Evolutionary conservation across 768 basidiomycete species (phyloP).

Genomic region (Hygrophoropsis aurantiaca): DNA sequence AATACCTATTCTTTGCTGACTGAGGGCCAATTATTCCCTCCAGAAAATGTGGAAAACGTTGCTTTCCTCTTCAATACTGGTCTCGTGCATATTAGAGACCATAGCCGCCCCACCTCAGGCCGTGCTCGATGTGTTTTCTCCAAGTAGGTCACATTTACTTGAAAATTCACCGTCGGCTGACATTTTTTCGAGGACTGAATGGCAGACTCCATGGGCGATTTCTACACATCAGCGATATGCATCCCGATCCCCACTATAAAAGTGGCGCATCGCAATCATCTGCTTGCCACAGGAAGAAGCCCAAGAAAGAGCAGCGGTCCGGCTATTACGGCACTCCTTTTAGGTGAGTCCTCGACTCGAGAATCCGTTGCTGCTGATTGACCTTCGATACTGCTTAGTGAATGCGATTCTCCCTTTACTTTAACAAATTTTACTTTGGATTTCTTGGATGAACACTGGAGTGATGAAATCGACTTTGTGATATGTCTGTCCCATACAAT

Average conservation of each 20-base stretch:
- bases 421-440: conserved; percentile 85
- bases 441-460: conserved; percentile 77
- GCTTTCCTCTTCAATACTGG: conserved; percentile 24
- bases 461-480: conserved; percentile 85
- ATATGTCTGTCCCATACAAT: conserved; percentile 71
- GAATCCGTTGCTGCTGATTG: no score
- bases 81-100: conserved; percentile 17
- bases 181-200: conserved; percentile 1
- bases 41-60: conserved; percentile 6
- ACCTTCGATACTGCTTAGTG: conserved; percentile 46
- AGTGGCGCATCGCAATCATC: conserved; percentile 51
- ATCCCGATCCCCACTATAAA: conserved; percentile 72
- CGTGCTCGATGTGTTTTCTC: conserved; percentile 32
- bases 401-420: conserved; percentile 79
- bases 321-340: conserved; percentile 68
- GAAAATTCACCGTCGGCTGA: conserved; percentile 30
- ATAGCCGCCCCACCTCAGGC: conserved; percentile 41
- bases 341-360: conserved; percentile 59
- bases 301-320: conserved; percentile 53
- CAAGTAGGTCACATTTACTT: conserved; percentile 26
- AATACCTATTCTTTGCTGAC: no score
- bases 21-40: no score
- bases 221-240: conserved; percentile 82
- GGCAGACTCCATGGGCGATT: conserved; percentile 69
- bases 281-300: conserved; percentile 64